Evolutionary conservation across 2,329 filamentous ascomycete species (phyloP).

Genomic region (Fusarium cyanostomum): DNA sequence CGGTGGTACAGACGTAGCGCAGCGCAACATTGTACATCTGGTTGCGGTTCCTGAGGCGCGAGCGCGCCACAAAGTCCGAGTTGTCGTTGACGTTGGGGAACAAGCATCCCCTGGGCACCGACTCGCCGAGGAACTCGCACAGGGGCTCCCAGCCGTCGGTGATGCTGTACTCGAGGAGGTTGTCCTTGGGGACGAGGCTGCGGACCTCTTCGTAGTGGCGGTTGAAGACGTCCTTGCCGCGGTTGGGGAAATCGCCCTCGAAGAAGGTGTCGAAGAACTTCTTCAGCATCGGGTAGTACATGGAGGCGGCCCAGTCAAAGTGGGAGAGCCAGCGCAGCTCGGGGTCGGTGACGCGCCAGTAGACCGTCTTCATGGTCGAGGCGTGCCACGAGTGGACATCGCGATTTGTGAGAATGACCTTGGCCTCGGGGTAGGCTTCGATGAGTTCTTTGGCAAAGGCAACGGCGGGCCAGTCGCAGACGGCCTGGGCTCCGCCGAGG

Average conservation of each 20-base stretch:
- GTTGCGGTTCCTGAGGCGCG: constrained; percentile 46
- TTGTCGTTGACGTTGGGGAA: constrained; percentile 52
- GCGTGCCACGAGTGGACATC: constrained; percentile 71
- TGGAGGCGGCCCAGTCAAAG: constrained; percentile 5
- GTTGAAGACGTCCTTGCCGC: constrained; percentile 70
- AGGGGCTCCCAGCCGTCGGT: constrained; percentile 52
- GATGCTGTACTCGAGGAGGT: constrained; percentile 48
- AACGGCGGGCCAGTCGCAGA: constrained; percentile 68
- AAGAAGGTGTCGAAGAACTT: constrained; percentile 77
- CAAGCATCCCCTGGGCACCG: constrained; percentile 44
- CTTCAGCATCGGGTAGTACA: constrained; percentile 74
- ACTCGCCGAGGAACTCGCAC: constrained; percentile 44
- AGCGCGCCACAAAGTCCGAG: constrained; percentile 48
- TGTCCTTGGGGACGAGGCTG: constrained; percentile 44
- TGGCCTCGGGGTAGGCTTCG: constrained; percentile 76
- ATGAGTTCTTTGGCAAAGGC: constrained; percentile 74
- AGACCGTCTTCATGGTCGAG: constrained; percentile 73
- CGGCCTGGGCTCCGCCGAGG: constrained; percentile 71
- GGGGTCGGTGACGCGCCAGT: constrained; percentile 72
- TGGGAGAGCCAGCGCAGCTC: constrained; percentile 65
- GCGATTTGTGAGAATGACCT: constrained; percentile 73
- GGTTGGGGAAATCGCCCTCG: constrained; percentile 71
- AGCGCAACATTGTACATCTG: constrained; percentile 49
- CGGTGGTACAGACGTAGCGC: constrained; percentile 36
- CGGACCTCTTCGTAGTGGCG: constrained; percentile 50